Conservation (phyloP, 2,329 filamentous ascomycete species). For the Fonsecaea erecta region DNA sequence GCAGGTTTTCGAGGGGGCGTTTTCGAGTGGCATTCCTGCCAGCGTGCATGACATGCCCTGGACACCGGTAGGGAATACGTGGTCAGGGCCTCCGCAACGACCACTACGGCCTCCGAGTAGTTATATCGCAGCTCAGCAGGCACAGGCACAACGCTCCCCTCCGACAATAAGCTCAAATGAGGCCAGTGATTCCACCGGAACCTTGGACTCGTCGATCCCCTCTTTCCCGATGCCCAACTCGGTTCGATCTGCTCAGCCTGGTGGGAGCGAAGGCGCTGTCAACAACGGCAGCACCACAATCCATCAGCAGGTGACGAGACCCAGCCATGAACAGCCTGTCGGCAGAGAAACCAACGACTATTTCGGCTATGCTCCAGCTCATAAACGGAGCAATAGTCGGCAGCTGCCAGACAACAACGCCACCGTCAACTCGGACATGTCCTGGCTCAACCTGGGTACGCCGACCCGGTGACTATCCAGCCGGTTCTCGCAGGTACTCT, state of each 20-base stretch:
- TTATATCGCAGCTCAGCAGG: conserved; percentile 45
- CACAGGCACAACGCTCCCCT: conserved; percentile 40
- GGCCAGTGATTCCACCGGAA: conserved; percentile 24
- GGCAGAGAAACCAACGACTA: conserved; percentile 24
- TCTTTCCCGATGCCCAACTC: conserved; percentile 35
- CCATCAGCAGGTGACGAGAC: not conserved
- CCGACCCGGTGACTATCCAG: conserved; percentile 30
- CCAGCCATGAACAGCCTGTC: not conserved
- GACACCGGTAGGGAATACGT: conserved; percentile 36
- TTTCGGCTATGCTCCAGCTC: conserved; percentile 20
- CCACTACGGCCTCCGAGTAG: conserved; percentile 47
- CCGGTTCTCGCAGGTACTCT: conserved; percentile 36
- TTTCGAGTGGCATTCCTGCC: conserved; percentile 40
- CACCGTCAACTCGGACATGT: conserved; percentile 36
- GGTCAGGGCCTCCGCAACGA: conserved; percentile 38
- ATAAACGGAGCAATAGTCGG: conserved; percentile 15
- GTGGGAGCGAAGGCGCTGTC: conserved; percentile 4
- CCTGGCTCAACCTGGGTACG: conserved; percentile 38
- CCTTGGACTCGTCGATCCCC: conserved; percentile 33
- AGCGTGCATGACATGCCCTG: conserved; percentile 40
- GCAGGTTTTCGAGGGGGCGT: conserved; percentile 35
- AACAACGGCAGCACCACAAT: not conserved
- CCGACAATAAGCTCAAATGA: conserved; percentile 26
- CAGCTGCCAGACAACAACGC: conserved; percentile 8
- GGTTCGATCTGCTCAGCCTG: conserved; percentile 22